Evolutionary conservation across 805 yeast species (phyloP), one percentile per base, ranked within the genome.

Genomic region (Saccharomycopsis sp.): DNA sequence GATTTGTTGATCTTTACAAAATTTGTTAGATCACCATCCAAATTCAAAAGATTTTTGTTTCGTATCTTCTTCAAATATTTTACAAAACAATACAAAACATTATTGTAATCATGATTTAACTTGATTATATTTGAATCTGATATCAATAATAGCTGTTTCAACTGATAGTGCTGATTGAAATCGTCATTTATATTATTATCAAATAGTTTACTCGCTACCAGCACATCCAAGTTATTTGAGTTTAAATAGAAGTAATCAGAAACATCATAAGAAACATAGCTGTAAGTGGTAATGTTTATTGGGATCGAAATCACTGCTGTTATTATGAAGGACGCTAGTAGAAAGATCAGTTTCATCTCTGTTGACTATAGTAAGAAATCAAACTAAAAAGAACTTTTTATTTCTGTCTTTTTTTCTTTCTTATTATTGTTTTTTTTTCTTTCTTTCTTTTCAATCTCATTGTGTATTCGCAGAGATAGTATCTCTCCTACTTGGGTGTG

Each of bases 281-380:
- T 47, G 27, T 47, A 47, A 13, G 51, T 47, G n/a, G 51, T 47
- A 24, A 47, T 40, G 27, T 47, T 47, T 19, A 47, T 43, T 6
- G 51, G 51, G 8, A 46, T 26, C 4, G 50, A 38, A n/a, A 3
- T 7, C 8, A 36, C 33, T 38, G 17, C 16, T 16, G 41, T 9
- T 6, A 6, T 7, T 17, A 35, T n/a, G 6, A 21, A 20, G 24
- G 8, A n/a, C 17, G 17, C 19, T 7, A 32, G 19, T 11, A 26
- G 29, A 13, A 26, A 26, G 29, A n/a, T n/a, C n/a, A 26, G 29
- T 26, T 26, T 26, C 29, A 26, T 26, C n/a, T n/a, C n/a, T n/a
- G n/a, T n/a, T n/a, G n/a, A n/a, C n/a, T n/a, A 13, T 13, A 9
- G 29, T 13, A 8, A 26, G 29, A 13, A 26, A 26, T 26, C 13